A percentile compares a stretch with the other conserved stretches of the same genome.
These are phyloP conservation scores for Phylloporus sp. DNA, from an alignment of 1,284 basidiomycete genomes.

Conservation along the genomic window DNA sequence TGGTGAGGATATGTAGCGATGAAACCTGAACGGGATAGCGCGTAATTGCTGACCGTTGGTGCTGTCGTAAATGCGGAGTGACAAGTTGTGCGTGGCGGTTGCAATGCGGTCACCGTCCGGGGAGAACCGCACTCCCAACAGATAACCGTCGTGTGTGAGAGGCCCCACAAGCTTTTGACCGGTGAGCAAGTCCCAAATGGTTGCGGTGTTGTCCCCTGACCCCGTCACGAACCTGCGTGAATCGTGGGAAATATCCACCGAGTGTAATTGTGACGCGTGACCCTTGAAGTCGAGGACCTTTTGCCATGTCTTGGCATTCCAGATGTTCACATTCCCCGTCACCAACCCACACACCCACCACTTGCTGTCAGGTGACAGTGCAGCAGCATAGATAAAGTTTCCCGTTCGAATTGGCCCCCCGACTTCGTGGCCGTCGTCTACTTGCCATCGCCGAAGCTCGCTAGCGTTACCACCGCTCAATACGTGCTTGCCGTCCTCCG, in stretches of 20 bases:
- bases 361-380: too few species aligned
- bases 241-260: neutral
- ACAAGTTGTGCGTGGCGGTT: slow-evolving; percentile 1
- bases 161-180: neutral
- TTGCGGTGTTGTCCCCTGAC: neutral
- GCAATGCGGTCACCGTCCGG: slow-evolving; percentile 7
- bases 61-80: slow-evolving; percentile 2
- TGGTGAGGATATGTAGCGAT: neutral
- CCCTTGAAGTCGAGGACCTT: too few species aligned
- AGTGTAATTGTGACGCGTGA: too few species aligned
- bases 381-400: too few species aligned
- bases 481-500: too few species aligned
- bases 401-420: too few species aligned
- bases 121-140: neutral
- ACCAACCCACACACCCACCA: too few species aligned
- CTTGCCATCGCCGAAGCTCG: too few species aligned
- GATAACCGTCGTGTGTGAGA: neutral
- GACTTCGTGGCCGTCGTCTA: too few species aligned
- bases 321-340: too few species aligned
- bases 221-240: neutral
- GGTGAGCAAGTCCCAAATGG: neutral
- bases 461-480: too few species aligned
- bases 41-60: neutral
- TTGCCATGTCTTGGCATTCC: too few species aligned
- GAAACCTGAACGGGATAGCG: neutral